These are phyloP conservation scores for Coriaria nepalensis DNA, from an alignment of 306 rosid species.

Conservation along the genomic window DNA sequence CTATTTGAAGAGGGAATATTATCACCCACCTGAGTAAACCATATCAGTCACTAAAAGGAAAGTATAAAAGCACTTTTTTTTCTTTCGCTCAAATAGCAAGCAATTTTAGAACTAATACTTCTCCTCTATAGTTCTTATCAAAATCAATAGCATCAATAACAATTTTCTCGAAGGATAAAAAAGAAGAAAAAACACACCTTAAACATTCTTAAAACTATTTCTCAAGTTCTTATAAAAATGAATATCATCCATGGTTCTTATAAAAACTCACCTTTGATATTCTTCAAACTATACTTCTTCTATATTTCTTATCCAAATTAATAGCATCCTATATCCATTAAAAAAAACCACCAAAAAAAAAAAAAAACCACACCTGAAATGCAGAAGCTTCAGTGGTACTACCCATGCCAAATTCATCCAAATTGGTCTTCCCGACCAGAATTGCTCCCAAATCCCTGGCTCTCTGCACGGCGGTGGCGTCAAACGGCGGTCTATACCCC, in stretches of 20 bases:
- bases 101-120: too few species aligned
- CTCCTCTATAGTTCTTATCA: too few species aligned
- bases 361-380: slow-evolving; percentile 37
- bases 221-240: too few species aligned
- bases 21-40: slow-evolving; percentile 79
- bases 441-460: slow-evolving; percentile 66
- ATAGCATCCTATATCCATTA: too few species aligned
- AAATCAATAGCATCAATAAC: too few species aligned
- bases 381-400: slow-evolving; percentile 94
- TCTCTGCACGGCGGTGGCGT: slow-evolving; percentile 73
- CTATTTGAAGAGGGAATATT: slow-evolving; percentile 66
- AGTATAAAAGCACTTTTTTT: background rate
- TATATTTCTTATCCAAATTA: background rate
- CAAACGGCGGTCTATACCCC: slow-evolving; percentile 71
- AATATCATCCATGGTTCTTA: too few species aligned
- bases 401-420: slow-evolving; percentile 99
- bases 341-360: too few species aligned
- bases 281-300: background rate
- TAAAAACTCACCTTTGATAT: too few species aligned
- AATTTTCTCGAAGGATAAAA: too few species aligned
- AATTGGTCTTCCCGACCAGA: slow-evolving; percentile 82
- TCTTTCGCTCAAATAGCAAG: too few species aligned
- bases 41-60: slow-evolving; percentile 41
- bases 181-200: too few species aligned
- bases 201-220: too few species aligned